Conservation (phyloP, 129 eudicot species). For the Logfia minima region DNA sequence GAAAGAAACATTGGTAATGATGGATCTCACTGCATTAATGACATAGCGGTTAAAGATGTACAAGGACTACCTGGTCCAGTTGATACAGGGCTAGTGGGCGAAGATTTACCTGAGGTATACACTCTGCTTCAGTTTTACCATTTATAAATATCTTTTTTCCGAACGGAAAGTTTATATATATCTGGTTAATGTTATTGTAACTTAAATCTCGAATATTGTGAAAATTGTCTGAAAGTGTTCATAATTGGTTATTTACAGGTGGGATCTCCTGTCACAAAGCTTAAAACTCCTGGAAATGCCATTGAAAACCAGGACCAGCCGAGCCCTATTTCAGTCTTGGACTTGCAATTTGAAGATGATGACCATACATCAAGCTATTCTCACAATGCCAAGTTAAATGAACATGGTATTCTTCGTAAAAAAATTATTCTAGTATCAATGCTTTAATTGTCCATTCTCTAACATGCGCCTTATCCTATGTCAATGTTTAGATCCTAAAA, state of each 20-base stretch:
- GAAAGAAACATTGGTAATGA: constrained; percentile 31
- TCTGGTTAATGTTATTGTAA: background rate
- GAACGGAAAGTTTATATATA: background rate
- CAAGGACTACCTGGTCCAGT: background rate
- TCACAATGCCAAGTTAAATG: constrained; percentile 38
- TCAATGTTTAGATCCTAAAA: constrained; percentile 22
- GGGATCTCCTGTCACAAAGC: constrained; percentile 34
- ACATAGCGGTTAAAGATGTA: constrained; percentile 17
- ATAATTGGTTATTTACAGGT: constrained; percentile 42
- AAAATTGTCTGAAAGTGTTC: constrained; percentile 13
- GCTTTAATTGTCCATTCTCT: background rate
- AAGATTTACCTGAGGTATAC: constrained; percentile 46
- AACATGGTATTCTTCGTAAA: constrained; percentile 44
- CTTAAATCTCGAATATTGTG: background rate
- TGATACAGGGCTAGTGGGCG: constrained; percentile 30
- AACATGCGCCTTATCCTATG: background rate
- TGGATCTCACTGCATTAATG: constrained; percentile 36
- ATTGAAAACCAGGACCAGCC: constrained; percentile 82
- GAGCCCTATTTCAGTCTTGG: constrained; percentile 84
- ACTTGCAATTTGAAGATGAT: constrained; percentile 66
- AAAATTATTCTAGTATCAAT: background rate
- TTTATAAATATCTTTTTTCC: too few relatives aligned
- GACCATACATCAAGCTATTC: constrained; percentile 40
- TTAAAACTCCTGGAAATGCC: constrained; percentile 35
- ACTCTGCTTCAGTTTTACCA: background rate